Base-by-base conservation (phyloP, 371 early-diverging fungal genomes). In the Blastocladiella emersonii region DNA sequence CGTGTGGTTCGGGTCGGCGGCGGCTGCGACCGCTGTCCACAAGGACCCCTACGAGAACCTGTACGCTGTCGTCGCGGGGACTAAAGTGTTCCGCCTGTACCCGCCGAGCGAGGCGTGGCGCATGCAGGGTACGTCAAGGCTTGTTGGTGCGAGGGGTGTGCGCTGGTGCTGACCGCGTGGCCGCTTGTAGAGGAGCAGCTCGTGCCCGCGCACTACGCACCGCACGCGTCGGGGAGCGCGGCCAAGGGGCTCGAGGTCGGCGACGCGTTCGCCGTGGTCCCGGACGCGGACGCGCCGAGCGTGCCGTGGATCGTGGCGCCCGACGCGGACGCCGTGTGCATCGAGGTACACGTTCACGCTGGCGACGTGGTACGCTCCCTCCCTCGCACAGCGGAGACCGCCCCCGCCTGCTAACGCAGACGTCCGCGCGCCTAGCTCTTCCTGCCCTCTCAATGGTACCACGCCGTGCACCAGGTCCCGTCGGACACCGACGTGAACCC, bases 31-130 rank as follows among this genome's bases (percentile, higher is more conserved):
- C 0, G 83, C 86, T 0, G 62, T 83, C n/a, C 90, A 89, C 68
- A 89, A 86, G 63, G 88, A 87, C 67, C 87, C 83, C 12, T 89
- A 89, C 66, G 90, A 89, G 64, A 89, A 89, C 62, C 78, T 86
- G 13, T 89, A 88, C 66, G 80, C 78, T 15, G 90, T 88, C 5
- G 68, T 87, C 6, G 71, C 84, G 23, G 90, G 90, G 34, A 65
- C 70, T 55, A 89, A 89, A 67, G 81, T 79, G 2, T 89, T 89
- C 73, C 74, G 80, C 0, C 66, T 89, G 51, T 79, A 79, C 36
- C 87, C 87, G 12, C 89, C 87, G 1, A 71, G 83, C n/a, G 85
- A 86, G 53, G 76, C 53, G 13, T 51, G 53, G 53, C 17, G 27
- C 2, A 51, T 51, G 53, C 8, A 51, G 21, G 48, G 48, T 48